A percentile compares a stretch with the other conserved stretches of the same genome.
Conservation (phyloP, 805 yeast species). For the Barnettozyma botsteinii region DNA sequence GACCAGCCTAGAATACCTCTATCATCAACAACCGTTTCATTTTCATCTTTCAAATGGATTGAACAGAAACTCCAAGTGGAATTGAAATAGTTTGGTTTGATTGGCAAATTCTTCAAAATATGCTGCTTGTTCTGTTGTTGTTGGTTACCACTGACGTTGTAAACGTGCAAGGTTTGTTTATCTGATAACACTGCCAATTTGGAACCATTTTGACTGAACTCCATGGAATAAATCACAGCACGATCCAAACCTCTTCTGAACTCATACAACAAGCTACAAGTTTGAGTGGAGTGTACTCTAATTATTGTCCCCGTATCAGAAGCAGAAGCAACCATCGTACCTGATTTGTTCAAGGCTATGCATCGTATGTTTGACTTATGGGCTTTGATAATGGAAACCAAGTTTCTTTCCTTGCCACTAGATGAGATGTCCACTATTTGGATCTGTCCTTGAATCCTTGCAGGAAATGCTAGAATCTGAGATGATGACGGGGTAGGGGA, state of each 20-base stretch:
- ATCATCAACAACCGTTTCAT: constrained; percentile 26
- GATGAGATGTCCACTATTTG: constrained; percentile 74
- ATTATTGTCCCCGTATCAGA: constrained; percentile 79
- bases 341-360: constrained; percentile 56
- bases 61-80: constrained; percentile 88
- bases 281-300: constrained; percentile 62
- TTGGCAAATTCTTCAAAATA: constrained; percentile 55
- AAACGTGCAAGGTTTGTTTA: constrained; percentile 85
- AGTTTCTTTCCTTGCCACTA: constrained; percentile 53
- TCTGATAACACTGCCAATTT: constrained; percentile 83
- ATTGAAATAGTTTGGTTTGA: constrained; percentile 69
- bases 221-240: constrained; percentile 77
- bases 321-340: constrained; percentile 71
- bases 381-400: constrained; percentile 68
- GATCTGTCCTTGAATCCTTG: constrained; percentile 67
- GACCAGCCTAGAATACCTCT: constrained; percentile 67
- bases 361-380: constrained; percentile 64
- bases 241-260: constrained; percentile 87
- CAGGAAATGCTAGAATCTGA: constrained; percentile 72
- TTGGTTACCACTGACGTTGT: constrained; percentile 41
- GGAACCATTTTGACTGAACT: constrained; percentile 70
- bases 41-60: constrained; percentile 39
- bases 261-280: constrained; percentile 68
- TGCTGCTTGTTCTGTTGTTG: constrained; percentile 51
- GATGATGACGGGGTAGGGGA: constrained; percentile 8